Evolutionary conservation across 208 protist genomes (phyloP).

Genomic region (Acanthamoeba polyphaga): DNA sequence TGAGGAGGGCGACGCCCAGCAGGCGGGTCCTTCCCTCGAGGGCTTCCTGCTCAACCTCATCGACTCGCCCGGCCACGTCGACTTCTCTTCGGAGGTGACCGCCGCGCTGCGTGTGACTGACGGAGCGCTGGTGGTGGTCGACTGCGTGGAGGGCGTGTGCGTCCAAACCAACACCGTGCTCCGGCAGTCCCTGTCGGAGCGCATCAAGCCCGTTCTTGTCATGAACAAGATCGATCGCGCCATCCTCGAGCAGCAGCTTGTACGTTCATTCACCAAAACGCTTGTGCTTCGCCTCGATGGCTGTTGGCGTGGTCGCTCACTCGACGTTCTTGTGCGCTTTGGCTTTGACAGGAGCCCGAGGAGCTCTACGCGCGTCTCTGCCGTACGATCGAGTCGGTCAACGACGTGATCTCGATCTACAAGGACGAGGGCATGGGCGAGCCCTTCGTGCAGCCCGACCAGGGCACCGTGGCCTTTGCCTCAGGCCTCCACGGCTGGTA

Average conservation of each 20-base stretch:
- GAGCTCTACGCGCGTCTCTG: constrained; percentile 91
- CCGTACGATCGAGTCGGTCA: constrained; percentile 95
- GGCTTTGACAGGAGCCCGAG: constrained; percentile 83
- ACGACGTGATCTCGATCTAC: constrained; percentile 99
- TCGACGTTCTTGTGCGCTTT: no score
- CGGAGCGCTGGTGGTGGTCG: constrained; percentile 99
- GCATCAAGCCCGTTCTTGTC: constrained; percentile 99
- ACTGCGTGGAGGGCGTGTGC: constrained; percentile 99
- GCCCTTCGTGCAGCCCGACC: constrained; percentile 91
- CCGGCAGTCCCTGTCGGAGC: constrained; percentile 97
- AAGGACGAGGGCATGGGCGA: constrained; percentile 96
- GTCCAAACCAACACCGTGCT: constrained; percentile 99
- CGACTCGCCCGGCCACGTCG: constrained; percentile 98
- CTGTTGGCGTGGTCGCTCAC: no score
- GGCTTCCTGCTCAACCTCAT: constrained; percentile 99
- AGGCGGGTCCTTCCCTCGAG: background rate
- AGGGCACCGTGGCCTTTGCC: constrained; percentile 98
- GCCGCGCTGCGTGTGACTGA: constrained; percentile 99
- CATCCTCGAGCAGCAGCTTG: constrained; percentile 96
- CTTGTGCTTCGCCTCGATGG: constrained; percentile 81
- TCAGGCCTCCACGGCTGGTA: constrained; percentile 98
- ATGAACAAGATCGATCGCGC: constrained; percentile 99
- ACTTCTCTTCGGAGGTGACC: constrained; percentile 99
- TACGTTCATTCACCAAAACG: background rate
- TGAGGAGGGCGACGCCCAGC: background rate